Conservation (phyloP, 371 early-diverging fungal species). For the Apophysomyces ossiformis region DNA sequence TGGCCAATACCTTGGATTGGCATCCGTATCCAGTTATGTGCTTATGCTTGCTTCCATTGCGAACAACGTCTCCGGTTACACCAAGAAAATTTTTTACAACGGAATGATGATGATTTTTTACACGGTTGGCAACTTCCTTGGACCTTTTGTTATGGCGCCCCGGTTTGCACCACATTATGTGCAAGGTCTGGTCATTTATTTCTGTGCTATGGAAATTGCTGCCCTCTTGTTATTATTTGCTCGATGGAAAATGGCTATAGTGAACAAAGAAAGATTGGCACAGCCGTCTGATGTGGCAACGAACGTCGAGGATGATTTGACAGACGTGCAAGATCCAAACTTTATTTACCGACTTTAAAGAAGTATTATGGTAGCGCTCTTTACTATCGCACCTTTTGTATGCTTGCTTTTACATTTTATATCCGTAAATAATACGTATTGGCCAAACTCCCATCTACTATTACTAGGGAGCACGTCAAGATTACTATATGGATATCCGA, state of each 20-base stretch:
- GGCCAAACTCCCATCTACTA: too few species aligned
- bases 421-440: too few species aligned
- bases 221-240: constrained; percentile 20
- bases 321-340: constrained; percentile 38
- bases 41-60: constrained; percentile 29
- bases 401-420: too few species aligned
- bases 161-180: constrained; percentile 19
- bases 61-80: constrained; percentile 31
- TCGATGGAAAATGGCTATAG: constrained; percentile 30
- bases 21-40: constrained; percentile 36
- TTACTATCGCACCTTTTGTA: too few species aligned
- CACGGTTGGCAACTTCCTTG: constrained; percentile 29
- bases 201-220: constrained; percentile 12
- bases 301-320: constrained; percentile 37
- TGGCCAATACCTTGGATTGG: constrained; percentile 37
- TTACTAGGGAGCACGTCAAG: too few species aligned
- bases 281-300: constrained; percentile 16
- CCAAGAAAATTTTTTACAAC: constrained; percentile 36
- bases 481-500: too few species aligned
- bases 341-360: constrained; percentile 28
- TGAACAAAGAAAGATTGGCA: constrained; percentile 25
- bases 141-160: constrained; percentile 30
- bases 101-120: constrained; percentile 38
- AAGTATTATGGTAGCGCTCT: too few species aligned
- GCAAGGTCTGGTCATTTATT: constrained; percentile 25